phyloP scores from a whole-genome alignment of 163 green algal genomes.

The Chloroidium sp. region DNA sequence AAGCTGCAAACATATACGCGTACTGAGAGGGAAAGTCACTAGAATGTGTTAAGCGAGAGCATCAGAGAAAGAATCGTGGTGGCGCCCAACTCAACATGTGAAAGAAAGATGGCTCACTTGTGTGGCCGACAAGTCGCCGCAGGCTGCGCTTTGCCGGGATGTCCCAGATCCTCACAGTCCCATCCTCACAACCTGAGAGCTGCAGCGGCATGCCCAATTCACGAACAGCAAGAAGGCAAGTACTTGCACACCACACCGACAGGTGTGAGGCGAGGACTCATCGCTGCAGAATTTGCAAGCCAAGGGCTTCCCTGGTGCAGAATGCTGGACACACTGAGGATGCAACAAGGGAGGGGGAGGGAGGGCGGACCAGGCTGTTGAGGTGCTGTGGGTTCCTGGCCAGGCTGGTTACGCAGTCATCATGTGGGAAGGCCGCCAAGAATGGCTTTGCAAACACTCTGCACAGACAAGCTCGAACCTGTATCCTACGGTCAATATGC shows the following conservation, averaged over 20 bases:
- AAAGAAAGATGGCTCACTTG: slow-evolving; percentile 1
- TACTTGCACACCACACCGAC: not conserved
- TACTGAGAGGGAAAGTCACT: no score
- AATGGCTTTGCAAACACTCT: slow-evolving; percentile 97
- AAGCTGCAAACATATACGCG: no score
- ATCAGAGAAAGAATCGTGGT: no score
- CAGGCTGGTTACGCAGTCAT: slow-evolving; percentile 84
- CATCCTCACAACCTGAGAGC: slow-evolving; percentile 11
- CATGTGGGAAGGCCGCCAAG: slow-evolving; percentile 76
- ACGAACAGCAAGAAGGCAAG: not conserved
- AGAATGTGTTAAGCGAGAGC: no score
- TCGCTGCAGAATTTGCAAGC: no score
- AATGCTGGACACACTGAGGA: not conserved
- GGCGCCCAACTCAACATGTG: no score
- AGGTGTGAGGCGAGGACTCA: no score
- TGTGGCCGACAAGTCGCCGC: slow-evolving; percentile 72
- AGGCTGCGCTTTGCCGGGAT: slow-evolving; percentile 46
- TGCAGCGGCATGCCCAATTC: not conserved
- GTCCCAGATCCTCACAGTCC: slow-evolving; percentile 37
- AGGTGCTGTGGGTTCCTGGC: slow-evolving; percentile 67
- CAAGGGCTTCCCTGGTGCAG: no score
- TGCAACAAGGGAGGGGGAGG: not conserved
- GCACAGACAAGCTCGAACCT: not conserved
- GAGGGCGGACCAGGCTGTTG: slow-evolving; percentile 65
- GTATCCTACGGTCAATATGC: no score